Evolutionary conservation across 805 yeast genomes (phyloP), one percentile per base, ranked within the genome.

Genomic region (Millerago galiae): DNA sequence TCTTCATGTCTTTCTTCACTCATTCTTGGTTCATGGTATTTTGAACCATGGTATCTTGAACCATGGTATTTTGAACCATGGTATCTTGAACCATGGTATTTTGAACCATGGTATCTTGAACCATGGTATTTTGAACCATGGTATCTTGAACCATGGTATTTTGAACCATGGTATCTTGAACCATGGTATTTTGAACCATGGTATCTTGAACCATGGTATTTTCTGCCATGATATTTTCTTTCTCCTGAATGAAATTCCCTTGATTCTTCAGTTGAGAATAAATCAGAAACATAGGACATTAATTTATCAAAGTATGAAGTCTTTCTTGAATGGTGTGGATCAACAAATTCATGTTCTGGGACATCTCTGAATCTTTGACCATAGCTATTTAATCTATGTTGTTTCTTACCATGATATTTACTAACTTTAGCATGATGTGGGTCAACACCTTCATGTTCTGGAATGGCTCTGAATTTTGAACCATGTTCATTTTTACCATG

Each of bases 391-490:
- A n/a, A 4, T 26, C 12, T 5, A 3, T 34, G 28, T 16, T 21
- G 31, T 15, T 17, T 35, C 16, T 16, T 14, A 35, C 35, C 35
- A 34, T 34, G 35, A 17, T 21, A n/a, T 21, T 35, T 35, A n/a
- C 24, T 17, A 15, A 17, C 24, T 18, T 21, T 25, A 36, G 31
- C 21, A 17, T 40, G 40, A n/a, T 41, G 39, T 26, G 40, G 39
- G 16, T 40, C 38, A n/a, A 26, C 35, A 34, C 32, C 38, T 36
- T 36, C 35, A 13, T 32, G 35, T 17, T 32, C 35, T 6, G 35
- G 14, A 18, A 32, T 17, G 8, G 21, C 28, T 24, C 29, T 24
- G 14, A 34, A 34, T 12, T 12, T 12, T 17, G 21, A 8, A 17
- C 35, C 35, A 32, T 32, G 35, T 31, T 31, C 16, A 10, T n/a